Evolutionary conservation across 2,329 filamentous ascomycete genomes (phyloP).

Genomic region (Microascus cirrosus): DNA sequence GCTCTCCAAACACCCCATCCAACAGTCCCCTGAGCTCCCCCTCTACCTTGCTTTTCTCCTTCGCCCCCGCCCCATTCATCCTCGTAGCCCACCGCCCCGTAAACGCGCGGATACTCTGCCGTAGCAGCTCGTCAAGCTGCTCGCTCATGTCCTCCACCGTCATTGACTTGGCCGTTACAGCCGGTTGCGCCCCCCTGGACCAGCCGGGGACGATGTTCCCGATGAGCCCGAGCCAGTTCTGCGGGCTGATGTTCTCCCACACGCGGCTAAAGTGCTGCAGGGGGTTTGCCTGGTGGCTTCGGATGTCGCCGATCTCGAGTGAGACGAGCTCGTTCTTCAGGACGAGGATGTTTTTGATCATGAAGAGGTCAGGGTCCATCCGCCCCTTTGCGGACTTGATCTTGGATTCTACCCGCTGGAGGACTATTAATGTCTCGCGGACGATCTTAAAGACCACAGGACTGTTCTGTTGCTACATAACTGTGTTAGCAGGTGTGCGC

Average conservation of each 20-base stretch:
- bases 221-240: slow-evolving; percentile 49
- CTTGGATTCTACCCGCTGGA: slow-evolving; percentile 63
- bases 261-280: slow-evolving; percentile 55
- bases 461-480: slow-evolving; percentile 35
- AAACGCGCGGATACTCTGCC: slow-evolving; percentile 52
- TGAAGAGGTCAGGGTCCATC: slow-evolving; percentile 76
- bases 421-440: slow-evolving; percentile 75
- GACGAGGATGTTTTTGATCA: slow-evolving; percentile 88
- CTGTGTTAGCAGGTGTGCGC: slow-evolving; percentile 8
- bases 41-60: slow-evolving; percentile 40
- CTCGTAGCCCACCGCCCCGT: slow-evolving; percentile 47
- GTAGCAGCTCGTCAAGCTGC: slow-evolving; percentile 50
- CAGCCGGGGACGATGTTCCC: slow-evolving; percentile 43
- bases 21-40: slow-evolving; percentile 46
- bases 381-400: slow-evolving; percentile 51
- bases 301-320: slow-evolving; percentile 74
- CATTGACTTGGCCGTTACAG: slow-evolving; percentile 25
- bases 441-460: slow-evolving; percentile 61
- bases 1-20: slow-evolving; percentile 44
- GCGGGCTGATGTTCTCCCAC: slow-evolving; percentile 50
- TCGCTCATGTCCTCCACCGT: slow-evolving; percentile 50
- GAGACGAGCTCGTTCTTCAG: slow-evolving; percentile 94
- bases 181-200: slow-evolving; percentile 18
- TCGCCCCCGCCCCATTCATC: slow-evolving; percentile 36
- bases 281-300: slow-evolving; percentile 30